These are phyloP conservation scores for Leucocoprinus leucothites DNA, from an alignment of 768 basidiomycete species.

Conservation along the genomic window DNA sequence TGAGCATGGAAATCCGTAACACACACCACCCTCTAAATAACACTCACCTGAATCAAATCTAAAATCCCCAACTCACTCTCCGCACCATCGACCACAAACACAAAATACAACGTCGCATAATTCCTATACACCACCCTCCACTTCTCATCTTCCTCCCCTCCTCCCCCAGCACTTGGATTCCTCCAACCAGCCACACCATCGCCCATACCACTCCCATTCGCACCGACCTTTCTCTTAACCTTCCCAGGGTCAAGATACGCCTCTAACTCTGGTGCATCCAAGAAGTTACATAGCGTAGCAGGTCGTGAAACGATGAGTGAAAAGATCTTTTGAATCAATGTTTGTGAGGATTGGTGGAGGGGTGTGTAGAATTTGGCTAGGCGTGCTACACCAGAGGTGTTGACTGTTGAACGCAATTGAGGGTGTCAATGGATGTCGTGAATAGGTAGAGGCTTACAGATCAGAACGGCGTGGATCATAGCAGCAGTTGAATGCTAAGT, in stretches of 20 bases:
- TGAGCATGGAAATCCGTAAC: background rate
- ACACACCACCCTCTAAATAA: background rate
- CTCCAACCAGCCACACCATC: no score
- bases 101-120: slow-evolving; percentile 96
- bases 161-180: no score
- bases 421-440: no score
- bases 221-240: background rate
- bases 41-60: slow-evolving; percentile 91
- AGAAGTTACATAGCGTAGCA: slow-evolving; percentile 87
- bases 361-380: slow-evolving; percentile 89
- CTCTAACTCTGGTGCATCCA: slow-evolving; percentile 88
- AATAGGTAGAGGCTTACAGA: slow-evolving; percentile 52
- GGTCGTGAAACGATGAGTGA: slow-evolving; percentile 82
- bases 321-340: slow-evolving; percentile 86
- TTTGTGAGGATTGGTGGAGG: slow-evolving; percentile 61
- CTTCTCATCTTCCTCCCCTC: slow-evolving; percentile 46
- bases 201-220: no score
- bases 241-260: slow-evolving; percentile 57
- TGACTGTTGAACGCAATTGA: slow-evolving; percentile 70
- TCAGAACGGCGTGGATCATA: slow-evolving; percentile 87
- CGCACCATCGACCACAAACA: slow-evolving; percentile 93
- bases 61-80: slow-evolving; percentile 97
- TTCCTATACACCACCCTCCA: slow-evolving; percentile 91
- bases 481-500: background rate
- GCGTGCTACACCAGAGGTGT: slow-evolving; percentile 85